Evolutionary conservation across 2,329 filamentous ascomycete species (phyloP), one percentile per base, ranked within the genome.

Genomic region (Pyrenochaeta sp.): DNA sequence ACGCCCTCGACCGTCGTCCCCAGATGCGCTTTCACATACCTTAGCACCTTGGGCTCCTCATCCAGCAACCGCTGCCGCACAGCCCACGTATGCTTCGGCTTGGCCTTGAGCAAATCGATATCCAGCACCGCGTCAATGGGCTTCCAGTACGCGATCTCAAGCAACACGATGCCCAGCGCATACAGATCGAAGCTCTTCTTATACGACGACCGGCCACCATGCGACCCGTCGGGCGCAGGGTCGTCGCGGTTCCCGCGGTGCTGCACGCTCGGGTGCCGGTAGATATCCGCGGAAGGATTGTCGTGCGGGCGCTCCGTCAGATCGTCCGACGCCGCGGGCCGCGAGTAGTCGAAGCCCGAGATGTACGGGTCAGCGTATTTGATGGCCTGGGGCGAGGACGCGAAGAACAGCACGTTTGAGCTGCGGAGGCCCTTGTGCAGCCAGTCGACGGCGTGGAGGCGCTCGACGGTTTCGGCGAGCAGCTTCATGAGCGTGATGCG

Each of bases 341-440:
- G 74, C 2, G 77, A 75, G 53, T 79, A 82, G 48, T 82, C 80
- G 61, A 83, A 83, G 22, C 80, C 80, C 1, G 75, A 78, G 26
- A 82, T 67, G 46, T 72, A 76, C 0, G 78, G 78, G 21, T 68
- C 62, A 7, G 54, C 50, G 41, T 73, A 74, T 44, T 76, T 67
- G 28, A 77, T 65, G 6, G 54, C 51, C n/a, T 43, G 34, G 21
- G 66, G 66, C n/a, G n/a, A n/a, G n/a, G n/a, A n/a, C n/a, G n/a
- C n/a, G 57, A 81, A 81, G 60, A 83, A 81, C 8, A 83, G 59
- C 20, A 83, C 72, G 55, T 81, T 82, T 41, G 78, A 69, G 44
- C 74, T 77, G 9, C 80, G 76, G 4, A 83, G 69, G n/a, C 79
- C 79, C 53, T 84, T 83, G 68, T 83, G 81, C 5, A 83, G 71